Conservation (phyloP, 441 rosid species). For the Euphorbia celastroides region DNA sequence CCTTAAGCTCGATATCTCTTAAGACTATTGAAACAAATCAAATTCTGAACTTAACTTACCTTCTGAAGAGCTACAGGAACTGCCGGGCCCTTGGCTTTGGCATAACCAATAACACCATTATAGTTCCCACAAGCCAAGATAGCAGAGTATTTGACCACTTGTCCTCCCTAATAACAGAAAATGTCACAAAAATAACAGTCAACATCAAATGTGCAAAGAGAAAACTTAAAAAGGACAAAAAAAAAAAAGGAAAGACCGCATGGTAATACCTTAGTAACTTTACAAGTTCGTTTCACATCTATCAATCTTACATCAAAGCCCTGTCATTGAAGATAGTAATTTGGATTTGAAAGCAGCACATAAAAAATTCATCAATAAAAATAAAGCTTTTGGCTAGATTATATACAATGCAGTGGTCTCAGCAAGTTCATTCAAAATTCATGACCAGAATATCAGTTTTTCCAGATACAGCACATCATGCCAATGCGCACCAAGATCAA, state of each 20-base stretch:
- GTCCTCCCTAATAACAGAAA: slow-evolving; percentile 56
- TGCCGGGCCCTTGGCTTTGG: slow-evolving; percentile 80
- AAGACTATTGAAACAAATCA: background rate
- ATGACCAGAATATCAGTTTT: background rate
- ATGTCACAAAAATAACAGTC: slow-evolving; percentile 3
- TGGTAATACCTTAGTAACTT: slow-evolving; percentile 77
- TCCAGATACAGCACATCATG: background rate
- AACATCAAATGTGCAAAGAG: background rate
- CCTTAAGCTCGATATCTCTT: no score
- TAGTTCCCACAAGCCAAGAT: slow-evolving; percentile 86
- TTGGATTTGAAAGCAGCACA: slow-evolving; percentile 9
- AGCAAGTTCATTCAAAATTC: background rate
- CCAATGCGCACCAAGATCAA: background rate
- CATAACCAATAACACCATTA: slow-evolving; percentile 82
- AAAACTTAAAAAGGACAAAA: slow-evolving; percentile 9
- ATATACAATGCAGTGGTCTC: background rate
- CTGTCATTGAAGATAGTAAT: slow-evolving; percentile 33
- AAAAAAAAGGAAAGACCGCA: background rate
- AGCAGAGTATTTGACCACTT: slow-evolving; percentile 73
- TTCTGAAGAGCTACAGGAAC: slow-evolving; percentile 77
- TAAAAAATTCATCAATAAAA: background rate
- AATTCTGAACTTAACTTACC: slow-evolving; percentile 34
- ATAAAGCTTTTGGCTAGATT: background rate
- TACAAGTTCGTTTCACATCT: slow-evolving; percentile 80
- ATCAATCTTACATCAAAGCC: slow-evolving; percentile 85